Conservation (phyloP, 371 early-diverging fungal species). For the Batkoa obscura region DNA sequence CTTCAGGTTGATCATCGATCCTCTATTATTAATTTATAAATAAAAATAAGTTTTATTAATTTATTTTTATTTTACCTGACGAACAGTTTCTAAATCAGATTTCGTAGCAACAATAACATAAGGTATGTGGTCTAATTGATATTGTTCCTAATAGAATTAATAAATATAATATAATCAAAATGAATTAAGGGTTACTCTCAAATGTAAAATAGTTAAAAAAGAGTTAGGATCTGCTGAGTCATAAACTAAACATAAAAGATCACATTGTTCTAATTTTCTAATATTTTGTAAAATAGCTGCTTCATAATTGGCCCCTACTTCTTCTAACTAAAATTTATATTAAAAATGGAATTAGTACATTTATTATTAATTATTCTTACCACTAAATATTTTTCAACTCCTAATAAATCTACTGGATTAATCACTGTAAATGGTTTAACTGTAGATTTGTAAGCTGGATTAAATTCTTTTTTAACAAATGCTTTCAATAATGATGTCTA, state of each 20-base stretch:
- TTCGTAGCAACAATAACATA: conserved; percentile 85
- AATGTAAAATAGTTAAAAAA: conserved; percentile 68
- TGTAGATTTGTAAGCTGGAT: conserved; percentile 52
- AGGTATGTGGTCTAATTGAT: conserved; percentile 65
- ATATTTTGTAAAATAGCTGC: conserved; percentile 57
- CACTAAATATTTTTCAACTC: conserved; percentile 81
- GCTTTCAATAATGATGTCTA: conserved; percentile 65
- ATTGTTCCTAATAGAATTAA: conserved; percentile 33
- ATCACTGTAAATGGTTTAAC: conserved; percentile 59
- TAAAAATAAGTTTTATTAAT: no score
- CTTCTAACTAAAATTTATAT: conserved; percentile 91
- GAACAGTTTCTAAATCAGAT: conserved; percentile 76
- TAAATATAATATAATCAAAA: background rate
- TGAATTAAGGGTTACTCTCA: conserved; percentile 32
- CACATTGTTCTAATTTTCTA: conserved; percentile 65
- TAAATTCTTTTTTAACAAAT: conserved; percentile 65
- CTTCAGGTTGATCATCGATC: conserved; percentile 75
- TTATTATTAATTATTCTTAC: conserved; percentile 24
- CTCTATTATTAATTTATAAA: background rate
- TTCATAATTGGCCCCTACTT: conserved; percentile 58
- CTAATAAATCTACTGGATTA: conserved; percentile 85
- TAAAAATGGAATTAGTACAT: no score
- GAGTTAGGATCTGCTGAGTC: conserved; percentile 86
- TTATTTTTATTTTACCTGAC: conserved; percentile 34
- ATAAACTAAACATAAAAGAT: conserved; percentile 82